phyloP scores from a whole-genome alignment of 2,329 filamentous ascomycete genomes.

The Ophiocordyceps robertsii region DNA sequence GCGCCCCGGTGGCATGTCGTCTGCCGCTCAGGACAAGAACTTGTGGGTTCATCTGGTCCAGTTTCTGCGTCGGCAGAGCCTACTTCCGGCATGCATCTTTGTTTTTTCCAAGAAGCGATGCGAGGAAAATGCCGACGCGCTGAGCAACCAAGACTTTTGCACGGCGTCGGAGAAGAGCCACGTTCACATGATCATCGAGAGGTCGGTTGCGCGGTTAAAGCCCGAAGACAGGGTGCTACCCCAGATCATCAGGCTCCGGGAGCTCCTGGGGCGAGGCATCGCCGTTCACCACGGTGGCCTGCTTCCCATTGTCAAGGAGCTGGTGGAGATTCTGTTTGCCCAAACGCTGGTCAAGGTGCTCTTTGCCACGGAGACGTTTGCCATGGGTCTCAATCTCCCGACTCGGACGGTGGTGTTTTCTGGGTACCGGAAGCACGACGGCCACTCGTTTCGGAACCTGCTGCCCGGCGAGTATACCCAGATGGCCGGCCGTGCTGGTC shows the following conservation, averaged over 20 bases:
- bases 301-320: constrained; percentile 91
- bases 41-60: constrained; percentile 95
- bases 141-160: constrained; percentile 91
- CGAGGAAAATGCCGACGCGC: constrained; percentile 89
- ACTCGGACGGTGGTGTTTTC: constrained; percentile 97
- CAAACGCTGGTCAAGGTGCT: constrained; percentile 91
- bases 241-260: constrained; percentile 77
- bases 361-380: constrained; percentile 96
- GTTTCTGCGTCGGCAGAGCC: constrained; percentile 70
- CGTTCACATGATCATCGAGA: constrained; percentile 95
- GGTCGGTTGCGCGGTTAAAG: constrained; percentile 81
- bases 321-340: constrained; percentile 93
- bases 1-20: constrained; percentile 72
- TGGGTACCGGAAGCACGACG: constrained; percentile 92
- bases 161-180: constrained; percentile 89
- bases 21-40: constrained; percentile 87
- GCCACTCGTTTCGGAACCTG: constrained; percentile 79
- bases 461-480: constrained; percentile 95
- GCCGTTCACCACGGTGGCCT: constrained; percentile 94
- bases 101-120: constrained; percentile 98
- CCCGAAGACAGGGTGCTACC: constrained; percentile 82
- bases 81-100: constrained; percentile 91
- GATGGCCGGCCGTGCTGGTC: constrained; percentile 91
- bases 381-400: constrained; percentile 93
- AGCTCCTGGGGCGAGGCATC: constrained; percentile 76